Evolutionary conservation across 345 rosid species (phyloP), one percentile per base, ranked within the genome.

Genomic region (Turnera subulata): DNA sequence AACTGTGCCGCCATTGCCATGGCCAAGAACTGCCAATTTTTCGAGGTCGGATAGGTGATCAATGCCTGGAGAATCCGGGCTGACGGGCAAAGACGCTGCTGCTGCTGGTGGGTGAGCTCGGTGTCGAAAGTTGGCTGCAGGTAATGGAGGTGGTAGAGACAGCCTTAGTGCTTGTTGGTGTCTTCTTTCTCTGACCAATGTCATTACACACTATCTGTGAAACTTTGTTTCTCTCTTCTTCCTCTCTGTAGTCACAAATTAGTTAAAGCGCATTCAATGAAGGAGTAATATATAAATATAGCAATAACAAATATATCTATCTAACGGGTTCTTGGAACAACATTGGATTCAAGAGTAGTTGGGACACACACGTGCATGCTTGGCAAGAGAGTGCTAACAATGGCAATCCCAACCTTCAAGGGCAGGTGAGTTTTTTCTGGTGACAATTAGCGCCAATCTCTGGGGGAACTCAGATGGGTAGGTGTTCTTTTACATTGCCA

Each of bases 131-230:
- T 50, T 51, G 18, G 66, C 54, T 1, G 61, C 54, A 14, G 64
- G 51, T 5, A 35, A 15, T 4, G 77, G 67, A 33, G 79, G 75
- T 7, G 85, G 80, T 23, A 77, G 63, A 61, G 82, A 69, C 47
- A 81, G 63, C 56, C 65, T 72, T 35, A 84, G 76, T 29, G 81
- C 76, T 68, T 76, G 66, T 54, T 80, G 88, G 55, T 68, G 88
- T 66, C 86, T 71, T 74, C 86, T 67, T 47, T 79, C 70, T 66
- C 86, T 77, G 11, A 83, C 93, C 61, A 78, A 56, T 66, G 84
- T 66, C 86, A 85, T 85, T 55, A 73, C n/a, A 68, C 65, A 56
- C 58, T 54, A 55, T 32, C 17, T 8, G n/a, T 24, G 17, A 23
- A 35, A 54, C 17, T 11, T 5, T 57, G 42, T 15, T 22, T 46